Percentiles rank a stretch among this genome's conserved stretches.
These are phyloP conservation scores for Elaeis oleifera DNA, from an alignment of 202 grass and related monocot genomes.

Conservation along the genomic window DNA sequence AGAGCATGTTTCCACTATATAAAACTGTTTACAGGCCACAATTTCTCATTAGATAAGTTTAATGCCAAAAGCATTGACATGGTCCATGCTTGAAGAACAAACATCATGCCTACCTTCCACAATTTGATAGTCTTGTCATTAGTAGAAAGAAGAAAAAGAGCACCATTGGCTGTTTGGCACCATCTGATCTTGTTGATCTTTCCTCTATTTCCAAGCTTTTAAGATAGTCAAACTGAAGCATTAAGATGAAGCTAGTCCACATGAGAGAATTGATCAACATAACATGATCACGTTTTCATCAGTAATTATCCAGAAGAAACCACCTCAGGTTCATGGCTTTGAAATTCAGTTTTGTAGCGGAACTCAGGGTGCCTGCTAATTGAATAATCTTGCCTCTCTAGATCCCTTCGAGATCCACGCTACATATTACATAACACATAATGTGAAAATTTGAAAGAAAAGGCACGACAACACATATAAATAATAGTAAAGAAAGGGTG, in stretches of 20 bases:
- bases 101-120: slow-evolving; percentile 21
- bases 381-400: slow-evolving; percentile 14
- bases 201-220: slow-evolving; percentile 27
- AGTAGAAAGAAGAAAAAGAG: slow-evolving; percentile 18
- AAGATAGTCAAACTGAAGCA: slow-evolving; percentile 23
- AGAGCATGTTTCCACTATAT: too few relatives aligned
- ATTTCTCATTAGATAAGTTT: too few relatives aligned
- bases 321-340: slow-evolving; percentile 25
- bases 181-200: slow-evolving; percentile 23
- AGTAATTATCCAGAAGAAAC: neutral
- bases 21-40: too few relatives aligned
- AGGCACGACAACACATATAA: neutral
- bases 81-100: slow-evolving; percentile 2
- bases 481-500: neutral
- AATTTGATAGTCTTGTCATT: slow-evolving; percentile 24
- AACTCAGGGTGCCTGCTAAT: slow-evolving; percentile 9
- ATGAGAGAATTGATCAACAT: neutral
- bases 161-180: slow-evolving; percentile 14
- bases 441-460: slow-evolving; percentile 1
- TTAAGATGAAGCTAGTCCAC: neutral
- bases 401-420: slow-evolving; percentile 6
- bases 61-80: too few relatives aligned
- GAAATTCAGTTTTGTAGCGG: slow-evolving; percentile 20
- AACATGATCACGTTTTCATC: neutral
- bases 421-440: neutral